These are phyloP conservation scores for Cercis canadensis DNA, from an alignment of 306 rosid genomes.

Conservation along the genomic window DNA sequence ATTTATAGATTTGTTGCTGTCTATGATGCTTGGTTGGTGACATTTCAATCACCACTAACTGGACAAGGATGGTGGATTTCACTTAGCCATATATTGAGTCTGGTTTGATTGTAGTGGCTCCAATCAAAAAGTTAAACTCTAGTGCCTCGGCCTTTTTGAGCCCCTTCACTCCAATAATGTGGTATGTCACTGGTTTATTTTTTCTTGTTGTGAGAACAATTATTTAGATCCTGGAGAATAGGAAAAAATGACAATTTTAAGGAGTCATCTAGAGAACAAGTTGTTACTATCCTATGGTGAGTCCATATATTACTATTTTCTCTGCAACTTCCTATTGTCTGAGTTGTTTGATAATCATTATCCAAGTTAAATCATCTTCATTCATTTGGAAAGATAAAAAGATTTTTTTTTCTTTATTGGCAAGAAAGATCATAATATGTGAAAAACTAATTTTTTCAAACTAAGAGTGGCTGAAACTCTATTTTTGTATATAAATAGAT, in stretches of 20 bases:
- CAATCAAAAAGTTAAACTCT: conserved; percentile 46
- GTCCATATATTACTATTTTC: background rate
- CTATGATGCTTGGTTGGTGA: no score
- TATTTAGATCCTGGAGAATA: conserved; percentile 67
- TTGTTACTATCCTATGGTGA: conserved; percentile 55
- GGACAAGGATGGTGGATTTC: no score
- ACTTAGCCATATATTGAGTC: conserved; percentile 70
- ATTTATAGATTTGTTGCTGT: no score
- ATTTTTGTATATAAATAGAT: no score
- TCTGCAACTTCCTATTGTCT: background rate
- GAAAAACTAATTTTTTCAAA: no score
- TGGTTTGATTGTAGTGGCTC: conserved; percentile 61
- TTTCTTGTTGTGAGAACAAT: conserved; percentile 57
- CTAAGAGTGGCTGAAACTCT: no score
- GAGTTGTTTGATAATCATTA: background rate
- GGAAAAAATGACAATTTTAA: conserved; percentile 62
- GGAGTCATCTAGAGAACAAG: conserved; percentile 61
- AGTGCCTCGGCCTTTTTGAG: conserved; percentile 62
- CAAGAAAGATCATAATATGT: no score
- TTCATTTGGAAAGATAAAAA: no score
- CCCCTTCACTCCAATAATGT: conserved; percentile 58
- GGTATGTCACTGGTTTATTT: conserved; percentile 55
- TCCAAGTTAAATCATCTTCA: background rate
- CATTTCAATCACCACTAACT: no score
- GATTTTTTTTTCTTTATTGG: no score